Base-by-base conservation (phyloP, 345 rosid species). In the Syzygium oleosum region DNA sequence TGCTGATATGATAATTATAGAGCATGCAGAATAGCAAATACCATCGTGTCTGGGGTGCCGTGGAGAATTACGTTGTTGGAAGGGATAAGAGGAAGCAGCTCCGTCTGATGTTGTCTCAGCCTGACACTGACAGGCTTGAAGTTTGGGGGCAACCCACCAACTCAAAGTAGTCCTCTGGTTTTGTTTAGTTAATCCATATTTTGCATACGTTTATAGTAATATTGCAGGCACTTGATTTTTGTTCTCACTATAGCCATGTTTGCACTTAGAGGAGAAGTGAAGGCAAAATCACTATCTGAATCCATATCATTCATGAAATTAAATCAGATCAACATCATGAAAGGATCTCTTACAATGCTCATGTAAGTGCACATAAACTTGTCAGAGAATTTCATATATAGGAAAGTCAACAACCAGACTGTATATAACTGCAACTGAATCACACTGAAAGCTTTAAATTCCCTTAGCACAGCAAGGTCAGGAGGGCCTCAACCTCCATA, bases 101-200 rank as follows among this genome's bases (percentile, higher is more conserved):
- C 87, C 99, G 97, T 93, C 87, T 97, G 90, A 94, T 98, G 98
- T 92, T 98, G 51, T 96, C 98, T 91, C 99, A 98, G 91, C 95
- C 94, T 91, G 99, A 98, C 93, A 97, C 98, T 91, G 99, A 98
- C 89, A 94, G 99, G 94, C 99, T 98, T 92, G 98, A 96, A 58
- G 99, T 98, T 87, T 98, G 99, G 99, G 97, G 99, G 83, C 96
- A 96, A 86, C 99, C 99, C 87, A 93, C 93, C 78, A 94, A 92
- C 88, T 92, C 97, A 49, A 98, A 96, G 99, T 98, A 96, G 49
- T 23, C n/a, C 58, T 52, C n/a, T 68, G 73, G n/a, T n/a, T n/a
- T n/a, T n/a, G n/a, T n/a, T n/a, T n/a, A n/a, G n/a, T n/a, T n/a
- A n/a, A n/a, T n/a, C n/a, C n/a, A n/a, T 85, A 43, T 84, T 65